Percentiles rank a stretch among this genome's conserved stretches.
Conservation (phyloP, 2,329 filamentous ascomycete species). For the Eutypa lata region DNA sequence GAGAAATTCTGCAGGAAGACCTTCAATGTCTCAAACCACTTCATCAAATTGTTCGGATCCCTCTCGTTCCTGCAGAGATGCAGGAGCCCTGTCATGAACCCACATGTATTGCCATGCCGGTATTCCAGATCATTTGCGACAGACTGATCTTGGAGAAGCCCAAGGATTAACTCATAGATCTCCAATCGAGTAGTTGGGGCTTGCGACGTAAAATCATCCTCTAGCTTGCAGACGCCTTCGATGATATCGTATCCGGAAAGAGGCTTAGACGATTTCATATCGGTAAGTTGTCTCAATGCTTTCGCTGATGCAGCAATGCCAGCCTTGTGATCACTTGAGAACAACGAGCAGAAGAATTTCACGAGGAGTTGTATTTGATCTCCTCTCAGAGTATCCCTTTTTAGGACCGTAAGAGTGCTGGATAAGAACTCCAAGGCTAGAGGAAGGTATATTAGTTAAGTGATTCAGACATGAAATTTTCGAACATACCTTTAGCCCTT, state of each 20-base stretch:
- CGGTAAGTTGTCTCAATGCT: constrained; percentile 46
- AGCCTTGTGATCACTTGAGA: constrained; percentile 57
- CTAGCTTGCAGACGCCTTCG: constrained; percentile 45
- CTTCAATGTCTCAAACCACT: constrained; percentile 53
- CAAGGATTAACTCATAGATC: constrained; percentile 47
- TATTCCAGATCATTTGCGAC: constrained; percentile 43
- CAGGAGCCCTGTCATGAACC: constrained; percentile 48
- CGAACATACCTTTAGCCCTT: constrained; percentile 38
- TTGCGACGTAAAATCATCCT: constrained; percentile 56
- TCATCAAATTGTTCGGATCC: constrained; percentile 54
- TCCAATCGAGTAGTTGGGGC: constrained; percentile 48
- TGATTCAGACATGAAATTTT: neutral
- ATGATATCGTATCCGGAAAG: constrained; percentile 47
- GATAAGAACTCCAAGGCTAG: constrained; percentile 56
- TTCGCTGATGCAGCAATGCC: constrained; percentile 53
- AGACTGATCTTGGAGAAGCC: constrained; percentile 40
- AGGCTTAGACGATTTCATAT: constrained; percentile 50
- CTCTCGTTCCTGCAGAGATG: constrained; percentile 52
- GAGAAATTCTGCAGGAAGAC: constrained; percentile 43
- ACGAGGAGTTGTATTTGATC: constrained; percentile 52
- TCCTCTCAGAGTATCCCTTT: constrained; percentile 41
- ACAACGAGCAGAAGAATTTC: constrained; percentile 56
- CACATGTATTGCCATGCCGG: constrained; percentile 39
- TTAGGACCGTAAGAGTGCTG: constrained; percentile 47
- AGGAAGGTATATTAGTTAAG: neutral